Conservation (phyloP, 2,329 filamentous ascomycete species). For the Esteya vermicola region DNA sequence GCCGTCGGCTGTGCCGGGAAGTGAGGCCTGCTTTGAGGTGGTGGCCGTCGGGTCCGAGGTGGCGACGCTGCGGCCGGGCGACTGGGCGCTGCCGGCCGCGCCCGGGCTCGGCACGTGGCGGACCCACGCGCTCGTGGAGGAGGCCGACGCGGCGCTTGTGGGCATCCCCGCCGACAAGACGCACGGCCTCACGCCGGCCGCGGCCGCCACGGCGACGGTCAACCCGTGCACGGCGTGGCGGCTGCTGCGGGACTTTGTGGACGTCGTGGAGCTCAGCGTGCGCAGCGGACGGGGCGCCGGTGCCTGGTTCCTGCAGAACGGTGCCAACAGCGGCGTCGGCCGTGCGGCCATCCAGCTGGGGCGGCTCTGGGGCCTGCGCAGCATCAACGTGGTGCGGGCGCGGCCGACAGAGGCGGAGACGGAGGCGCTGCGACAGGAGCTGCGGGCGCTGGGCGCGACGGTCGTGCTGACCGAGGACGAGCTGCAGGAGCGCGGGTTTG, state of each 20-base stretch:
- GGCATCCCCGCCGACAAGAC: constrained; percentile 30
- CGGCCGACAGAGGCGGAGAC: constrained; percentile 52
- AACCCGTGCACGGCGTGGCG: constrained; percentile 93
- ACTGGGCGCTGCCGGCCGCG: constrained; percentile 83
- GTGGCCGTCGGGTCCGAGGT: constrained; percentile 48
- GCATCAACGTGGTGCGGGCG: constrained; percentile 76
- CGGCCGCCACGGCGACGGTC: constrained; percentile 77
- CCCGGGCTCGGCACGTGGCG: constrained; percentile 89
- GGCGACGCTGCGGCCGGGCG: constrained; percentile 49
- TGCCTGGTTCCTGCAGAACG: constrained; percentile 95
- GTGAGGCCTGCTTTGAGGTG: constrained; percentile 93
- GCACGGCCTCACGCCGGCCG: constrained; percentile 47
- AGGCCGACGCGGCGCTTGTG: constrained; percentile 41
- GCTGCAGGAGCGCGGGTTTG: constrained; percentile 43
- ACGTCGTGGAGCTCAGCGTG: constrained; percentile 30
- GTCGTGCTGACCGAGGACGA: constrained; percentile 42
- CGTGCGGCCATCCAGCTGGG: constrained; percentile 83
- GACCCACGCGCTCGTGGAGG: constrained; percentile 63
- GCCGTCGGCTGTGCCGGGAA: constrained; percentile 68
- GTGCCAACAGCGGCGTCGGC: constrained; percentile 87
- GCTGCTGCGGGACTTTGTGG: constrained; percentile 71
- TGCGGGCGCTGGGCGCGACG: constrained; percentile 39
- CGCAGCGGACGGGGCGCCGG: constrained; percentile 47
- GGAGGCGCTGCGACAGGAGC: constrained; percentile 38
- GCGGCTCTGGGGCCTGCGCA: constrained; percentile 73